Conservation (phyloP, 2,329 filamentous ascomycete genomes). For the Talaromyces sp. region DNA sequence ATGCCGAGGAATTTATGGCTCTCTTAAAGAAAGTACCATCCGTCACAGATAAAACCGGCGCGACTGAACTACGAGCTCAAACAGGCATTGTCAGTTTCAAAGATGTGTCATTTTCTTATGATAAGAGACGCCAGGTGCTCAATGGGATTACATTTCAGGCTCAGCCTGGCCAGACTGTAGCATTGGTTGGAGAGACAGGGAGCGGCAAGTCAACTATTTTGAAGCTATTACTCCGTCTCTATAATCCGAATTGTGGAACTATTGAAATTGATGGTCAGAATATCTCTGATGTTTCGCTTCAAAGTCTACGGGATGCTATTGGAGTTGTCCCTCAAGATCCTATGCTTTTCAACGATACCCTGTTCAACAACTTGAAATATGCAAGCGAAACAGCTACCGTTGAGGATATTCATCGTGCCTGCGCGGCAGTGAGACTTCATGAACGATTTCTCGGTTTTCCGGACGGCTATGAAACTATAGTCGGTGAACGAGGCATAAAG, state of each 20-base stretch:
- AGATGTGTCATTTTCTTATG: slow-evolving; percentile 50
- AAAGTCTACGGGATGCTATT: slow-evolving; percentile 88
- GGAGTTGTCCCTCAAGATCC: slow-evolving; percentile 91
- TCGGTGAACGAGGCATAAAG: slow-evolving; percentile 90
- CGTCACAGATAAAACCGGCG: slow-evolving; percentile 36
- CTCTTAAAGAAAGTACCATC: slow-evolving; percentile 46
- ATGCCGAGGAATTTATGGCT: slow-evolving; percentile 53
- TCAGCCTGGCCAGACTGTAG: slow-evolving; percentile 64
- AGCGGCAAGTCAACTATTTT: slow-evolving; percentile 94
- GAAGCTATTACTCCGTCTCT: slow-evolving; percentile 88
- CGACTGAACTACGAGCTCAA: slow-evolving; percentile 36
- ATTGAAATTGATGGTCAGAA: slow-evolving; percentile 80
- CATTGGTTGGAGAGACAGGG: slow-evolving; percentile 87
- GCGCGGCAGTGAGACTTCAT: slow-evolving; percentile 87
- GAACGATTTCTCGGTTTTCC: slow-evolving; percentile 79
- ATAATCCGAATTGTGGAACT: slow-evolving; percentile 74
- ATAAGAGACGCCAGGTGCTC: slow-evolving; percentile 45
- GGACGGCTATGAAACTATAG: slow-evolving; percentile 85
- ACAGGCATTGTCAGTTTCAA: slow-evolving; percentile 46
- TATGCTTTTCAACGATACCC: slow-evolving; percentile 80
- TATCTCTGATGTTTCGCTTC: slow-evolving; percentile 73
- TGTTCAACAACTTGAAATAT: slow-evolving; percentile 80
- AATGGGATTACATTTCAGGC: slow-evolving; percentile 46
- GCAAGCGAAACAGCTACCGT: slow-evolving; percentile 79
- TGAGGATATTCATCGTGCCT: slow-evolving; percentile 58